Percentiles rank a stretch among this genome's conserved stretches.
Conservation (phyloP, 2,329 filamentous ascomycete genomes). For the Fusarium austroafricanum region DNA sequence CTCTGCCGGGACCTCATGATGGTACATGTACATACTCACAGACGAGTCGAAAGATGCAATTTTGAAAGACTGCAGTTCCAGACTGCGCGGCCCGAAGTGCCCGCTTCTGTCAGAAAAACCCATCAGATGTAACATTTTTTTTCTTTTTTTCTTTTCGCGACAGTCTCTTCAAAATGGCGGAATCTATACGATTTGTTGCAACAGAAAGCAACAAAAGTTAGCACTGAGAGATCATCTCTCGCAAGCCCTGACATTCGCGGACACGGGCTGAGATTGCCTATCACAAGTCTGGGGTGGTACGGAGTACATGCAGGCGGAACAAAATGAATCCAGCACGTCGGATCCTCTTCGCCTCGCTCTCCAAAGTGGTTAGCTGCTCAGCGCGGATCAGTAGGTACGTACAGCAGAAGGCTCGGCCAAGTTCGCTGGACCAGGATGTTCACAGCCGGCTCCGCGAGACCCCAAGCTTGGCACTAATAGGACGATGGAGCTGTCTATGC, state of each 20-base stretch:
- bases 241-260: constrained; percentile 30
- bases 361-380: constrained; percentile 37
- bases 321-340: constrained; percentile 42
- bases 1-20: constrained; percentile 43
- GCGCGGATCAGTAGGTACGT: constrained; percentile 36
- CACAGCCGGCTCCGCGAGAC: constrained; percentile 46
- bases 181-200: background rate
- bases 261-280: constrained; percentile 39
- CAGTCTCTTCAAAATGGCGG: constrained; percentile 2
- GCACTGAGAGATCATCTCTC: constrained; percentile 15
- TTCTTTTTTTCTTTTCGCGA: no score
- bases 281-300: constrained; percentile 35
- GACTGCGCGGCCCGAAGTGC: constrained; percentile 27
- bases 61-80: constrained; percentile 30
- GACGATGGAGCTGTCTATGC: constrained; percentile 40
- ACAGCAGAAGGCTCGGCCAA: constrained; percentile 20
- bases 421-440: constrained; percentile 35
- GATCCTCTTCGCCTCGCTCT: constrained; percentile 40
- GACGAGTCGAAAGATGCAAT: constrained; percentile 31
- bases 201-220: background rate
- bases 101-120: constrained; percentile 17
- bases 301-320: constrained; percentile 32
- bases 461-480: constrained; percentile 39
- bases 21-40: constrained; percentile 30
- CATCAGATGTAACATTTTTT: constrained; percentile 10